These are phyloP conservation scores for Dimargaris xerosporica DNA, from an alignment of 192 early-diverging fungal species.

Conservation along the genomic window DNA sequence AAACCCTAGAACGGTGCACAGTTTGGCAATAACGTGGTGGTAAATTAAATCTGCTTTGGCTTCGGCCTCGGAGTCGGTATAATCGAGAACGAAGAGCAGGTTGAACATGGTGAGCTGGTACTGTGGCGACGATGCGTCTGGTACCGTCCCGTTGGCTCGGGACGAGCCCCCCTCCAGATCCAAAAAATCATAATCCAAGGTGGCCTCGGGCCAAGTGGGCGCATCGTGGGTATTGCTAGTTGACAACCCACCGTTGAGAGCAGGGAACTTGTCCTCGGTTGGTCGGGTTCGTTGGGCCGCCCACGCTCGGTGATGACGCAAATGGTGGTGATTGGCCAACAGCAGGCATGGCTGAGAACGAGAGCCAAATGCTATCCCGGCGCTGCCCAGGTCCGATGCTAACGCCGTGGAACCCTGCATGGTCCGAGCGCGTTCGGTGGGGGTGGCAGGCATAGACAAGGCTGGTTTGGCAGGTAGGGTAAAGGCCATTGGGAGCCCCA, in stretches of 20 bases:
- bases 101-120: background rate
- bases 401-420: background rate
- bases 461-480: too few relatives aligned
- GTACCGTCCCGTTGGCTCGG: background rate
- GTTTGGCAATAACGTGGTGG: background rate
- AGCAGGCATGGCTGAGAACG: too few relatives aligned
- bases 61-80: background rate
- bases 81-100: conserved; percentile 1
- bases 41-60: conserved; percentile 1
- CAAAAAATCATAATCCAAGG: conserved; percentile 5
- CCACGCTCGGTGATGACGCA: too few relatives aligned
- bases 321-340: background rate
- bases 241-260: background rate
- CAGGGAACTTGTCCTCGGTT: background rate
- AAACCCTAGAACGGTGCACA: background rate
- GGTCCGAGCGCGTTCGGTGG: background rate
- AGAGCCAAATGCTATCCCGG: too few relatives aligned
- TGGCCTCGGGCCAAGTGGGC: background rate
- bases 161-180: background rate
- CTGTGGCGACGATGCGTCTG: background rate
- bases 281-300: background rate
- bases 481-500: background rate
- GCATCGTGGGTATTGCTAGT: background rate
- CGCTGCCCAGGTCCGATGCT: background rate
- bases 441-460: too few relatives aligned